Base-by-base conservation (phyloP, 2,329 filamentous ascomycete species). In the Domatiomyces globalis region DNA sequence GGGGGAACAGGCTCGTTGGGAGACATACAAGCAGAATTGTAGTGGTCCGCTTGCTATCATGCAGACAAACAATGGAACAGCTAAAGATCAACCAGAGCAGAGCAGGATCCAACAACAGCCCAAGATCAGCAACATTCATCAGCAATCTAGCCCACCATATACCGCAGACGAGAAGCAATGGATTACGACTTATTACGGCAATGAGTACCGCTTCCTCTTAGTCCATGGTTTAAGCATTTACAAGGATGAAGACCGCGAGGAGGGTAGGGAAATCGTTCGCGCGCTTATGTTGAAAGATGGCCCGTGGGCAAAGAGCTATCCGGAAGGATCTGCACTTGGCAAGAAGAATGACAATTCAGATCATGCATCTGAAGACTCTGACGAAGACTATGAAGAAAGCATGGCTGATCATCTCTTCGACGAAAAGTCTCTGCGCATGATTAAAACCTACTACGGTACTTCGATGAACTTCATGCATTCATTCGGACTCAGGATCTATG, bases 161-260 rank as follows among this genome's bases (percentile, higher is more conserved):
- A 62, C 57, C 5, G 44, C 39, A 6, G 58, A 57, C 8, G 62
- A 70, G 54, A 68, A 64, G 49, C 20, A 49, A n/a, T 71, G 64
- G 61, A 56, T 71, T 36, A 68, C 66, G 48, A 44, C 59, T 6
- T 12, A 68, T 48, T 69, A 58, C 39, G 51, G 56, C 8, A 53
- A 52, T 33, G 65, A 70, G 51, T 68, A 61, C 53, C 54, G 64
- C 8, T 70, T 71, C 50, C 60, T 71, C 2, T 36, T 27, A 2
- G 17, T 25, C 5, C 51, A 63, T 50, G 61, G 63, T 0, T 57
- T 70, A 19, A 65, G 51, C 15, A 68, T 70, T 46, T 54, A 64
- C 54, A 63, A 66, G 7, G 65, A 69, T 2, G 64, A 69, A 45
- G 63, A 70, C 50, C 66, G 67, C 27, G 64, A 59, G 47, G 61